Evolutionary conservation across 2,329 filamentous ascomycete genomes (phyloP).

Genomic region (Pseudogymnoascus pannorum): DNA sequence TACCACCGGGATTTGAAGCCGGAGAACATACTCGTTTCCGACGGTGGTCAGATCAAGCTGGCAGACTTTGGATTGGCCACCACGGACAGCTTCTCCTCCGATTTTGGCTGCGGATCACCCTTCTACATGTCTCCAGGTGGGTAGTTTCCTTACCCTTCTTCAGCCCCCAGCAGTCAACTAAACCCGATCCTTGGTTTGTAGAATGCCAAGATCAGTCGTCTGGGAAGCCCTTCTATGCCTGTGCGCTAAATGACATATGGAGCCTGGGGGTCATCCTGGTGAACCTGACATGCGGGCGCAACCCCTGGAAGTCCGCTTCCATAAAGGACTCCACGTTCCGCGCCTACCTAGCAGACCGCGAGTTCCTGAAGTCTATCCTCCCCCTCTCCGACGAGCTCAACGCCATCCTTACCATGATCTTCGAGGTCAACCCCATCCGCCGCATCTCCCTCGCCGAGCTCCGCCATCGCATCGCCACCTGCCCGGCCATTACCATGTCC

Average conservation of each 20-base stretch:
- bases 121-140: slow-evolving; percentile 99
- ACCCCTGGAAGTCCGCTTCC: slow-evolving; percentile 97
- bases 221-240: slow-evolving; percentile 73
- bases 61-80: slow-evolving; percentile 97
- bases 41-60: slow-evolving; percentile 86
- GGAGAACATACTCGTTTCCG: slow-evolving; percentile 91
- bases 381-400: slow-evolving; percentile 87
- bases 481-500: slow-evolving; percentile 34
- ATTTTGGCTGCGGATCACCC: slow-evolving; percentile 96
- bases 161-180: slow-evolving; percentile 16
- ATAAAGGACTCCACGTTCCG: slow-evolving; percentile 90
- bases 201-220: slow-evolving; percentile 81
- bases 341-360: slow-evolving; percentile 75
- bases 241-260: slow-evolving; percentile 95
- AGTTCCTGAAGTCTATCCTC: slow-evolving; percentile 87
- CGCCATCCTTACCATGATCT: slow-evolving; percentile 77
- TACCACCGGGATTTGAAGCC: slow-evolving; percentile 98
- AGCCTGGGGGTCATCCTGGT: slow-evolving; percentile 96
- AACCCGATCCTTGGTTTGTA: slow-evolving; percentile 35
- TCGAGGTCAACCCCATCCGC: slow-evolving; percentile 75
- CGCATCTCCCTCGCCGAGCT: slow-evolving; percentile 78
- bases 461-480: slow-evolving; percentile 66
- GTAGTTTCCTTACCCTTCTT: slow-evolving; percentile 28
- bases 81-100: slow-evolving; percentile 72
- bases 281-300: slow-evolving; percentile 94